Percentiles rank a stretch among this genome's conserved stretches.
phyloP scores from a whole-genome alignment of 176 grass and related monocot species.

The Bonia amplexicaulis region DNA sequence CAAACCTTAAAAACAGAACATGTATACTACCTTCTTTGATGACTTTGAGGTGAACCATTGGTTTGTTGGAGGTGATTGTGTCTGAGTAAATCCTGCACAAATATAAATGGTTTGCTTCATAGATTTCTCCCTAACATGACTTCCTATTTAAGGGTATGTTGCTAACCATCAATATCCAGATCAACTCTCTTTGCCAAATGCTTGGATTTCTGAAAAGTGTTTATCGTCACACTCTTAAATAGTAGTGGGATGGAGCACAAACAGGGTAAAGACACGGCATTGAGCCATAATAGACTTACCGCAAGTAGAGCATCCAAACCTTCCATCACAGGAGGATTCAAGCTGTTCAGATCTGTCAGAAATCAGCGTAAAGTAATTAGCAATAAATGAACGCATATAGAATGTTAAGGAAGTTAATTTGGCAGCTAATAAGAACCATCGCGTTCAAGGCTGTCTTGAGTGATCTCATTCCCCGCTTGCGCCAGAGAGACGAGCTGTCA shows the following conservation, averaged over 20 bases:
- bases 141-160: slow-evolving; percentile 18
- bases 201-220: slow-evolving; percentile 73
- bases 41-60: slow-evolving; percentile 96
- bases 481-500: slow-evolving; percentile 83
- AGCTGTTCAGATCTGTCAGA: slow-evolving; percentile 64
- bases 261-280: neutral
- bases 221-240: slow-evolving; percentile 1
- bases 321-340: slow-evolving; percentile 83
- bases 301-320: slow-evolving; percentile 64
- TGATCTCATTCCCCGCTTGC: slow-evolving; percentile 75
- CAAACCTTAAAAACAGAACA: neutral
- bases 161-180: slow-evolving; percentile 63
- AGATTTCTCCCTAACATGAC: neutral
- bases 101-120: neutral
- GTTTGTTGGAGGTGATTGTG: slow-evolving; percentile 37
- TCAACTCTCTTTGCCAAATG: slow-evolving; percentile 62
- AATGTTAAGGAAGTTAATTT: neutral
- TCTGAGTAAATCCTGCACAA: slow-evolving; percentile 49
- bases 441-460: slow-evolving; percentile 46
- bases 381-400: neutral
- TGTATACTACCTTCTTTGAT: slow-evolving; percentile 67
- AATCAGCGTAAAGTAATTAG: neutral
- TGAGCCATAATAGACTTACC: slow-evolving; percentile 34
- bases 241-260: neutral
- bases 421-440: slow-evolving; percentile 50